Evolutionary conservation across 768 basidiomycete species (phyloP), one percentile per base, ranked within the genome.

Genomic region (Termitomyces sp.): DNA sequence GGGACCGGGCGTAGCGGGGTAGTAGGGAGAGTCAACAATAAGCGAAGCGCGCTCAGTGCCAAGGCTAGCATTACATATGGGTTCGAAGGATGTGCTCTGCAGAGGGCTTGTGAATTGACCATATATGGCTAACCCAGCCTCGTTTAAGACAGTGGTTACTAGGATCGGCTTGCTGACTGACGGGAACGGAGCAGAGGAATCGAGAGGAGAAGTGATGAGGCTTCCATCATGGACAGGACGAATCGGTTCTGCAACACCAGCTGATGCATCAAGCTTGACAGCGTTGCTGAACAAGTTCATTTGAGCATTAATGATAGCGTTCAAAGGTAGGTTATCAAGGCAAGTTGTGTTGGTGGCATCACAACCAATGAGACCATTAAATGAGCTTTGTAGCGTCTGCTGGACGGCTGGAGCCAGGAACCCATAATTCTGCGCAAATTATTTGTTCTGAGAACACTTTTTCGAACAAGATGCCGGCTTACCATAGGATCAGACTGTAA

Each of bases 401-500:
- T 91, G 88, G 18, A 83, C 82, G 24, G 71, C 64, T 0, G 77
- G 61, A 47, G 80, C 75, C 4, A 90, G 73, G 68, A 92, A 88
- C 6, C 91, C 91, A 65, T 82, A 92, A 69, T 88, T 79, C 90
- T 91, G 60, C 47, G 16, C 34, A 58, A n/a, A 53, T 2, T 6
- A 22, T 49, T 58, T 31, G 60, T 63, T 31, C 12, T 12, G 33
- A 39, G 56, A 52, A 49, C 7, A 53, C 13, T 16, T 27, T 48
- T 24, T 3, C 15, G 4, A n/a, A 36, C 1, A 6, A 6, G 13
- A 33, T 20, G 30, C 39, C 30, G 22, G 66, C 80, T 58, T 65
- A 88, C 91, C 84, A 95, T 90, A 2, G 93, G 89, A 66, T 95
- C 94, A 0, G 91, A 93, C 55, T 95, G 92, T 20, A 95, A 68